phyloP scores from a whole-genome alignment of 1,139 yeast species.

The Candida dubliniensis region DNA sequence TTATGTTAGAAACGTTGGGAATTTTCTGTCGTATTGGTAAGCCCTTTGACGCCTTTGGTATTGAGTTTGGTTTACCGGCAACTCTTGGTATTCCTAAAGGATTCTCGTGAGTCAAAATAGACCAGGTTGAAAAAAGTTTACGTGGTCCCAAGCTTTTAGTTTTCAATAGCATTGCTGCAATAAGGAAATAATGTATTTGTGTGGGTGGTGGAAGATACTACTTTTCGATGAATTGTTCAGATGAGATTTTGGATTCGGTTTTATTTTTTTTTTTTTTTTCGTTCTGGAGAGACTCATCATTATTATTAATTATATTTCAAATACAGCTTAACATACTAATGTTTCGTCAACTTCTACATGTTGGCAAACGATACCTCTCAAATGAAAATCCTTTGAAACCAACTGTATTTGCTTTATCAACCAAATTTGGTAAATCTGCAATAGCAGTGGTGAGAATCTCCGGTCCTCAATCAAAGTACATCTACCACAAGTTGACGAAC shows the following conservation, averaged over 20 bases:
- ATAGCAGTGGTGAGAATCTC: constrained; percentile 83
- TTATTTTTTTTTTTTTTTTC: neutral
- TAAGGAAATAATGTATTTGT: no score
- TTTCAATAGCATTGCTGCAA: neutral
- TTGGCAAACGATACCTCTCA: constrained; percentile 1
- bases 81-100: constrained; percentile 55
- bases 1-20: constrained; percentile 59
- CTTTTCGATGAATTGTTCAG: no score
- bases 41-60: constrained; percentile 46
- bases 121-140: constrained; percentile 3
- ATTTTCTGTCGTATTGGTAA: constrained; percentile 56
- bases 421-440: constrained; percentile 80
- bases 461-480: constrained; percentile 59
- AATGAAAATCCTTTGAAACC: constrained; percentile 28
- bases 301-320: no score
- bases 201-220: no score
- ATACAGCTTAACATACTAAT: neutral
- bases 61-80: constrained; percentile 23
- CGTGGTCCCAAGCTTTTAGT: no score
- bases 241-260: no score
- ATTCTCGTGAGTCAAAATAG: constrained; percentile 25
- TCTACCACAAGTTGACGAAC: constrained; percentile 50
- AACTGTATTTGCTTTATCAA: constrained; percentile 88
- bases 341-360: constrained; percentile 1
- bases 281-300: no score